These are phyloP conservation scores for Phaffomyces antillensis DNA, from an alignment of 805 yeast species.

Conservation along the genomic window DNA sequence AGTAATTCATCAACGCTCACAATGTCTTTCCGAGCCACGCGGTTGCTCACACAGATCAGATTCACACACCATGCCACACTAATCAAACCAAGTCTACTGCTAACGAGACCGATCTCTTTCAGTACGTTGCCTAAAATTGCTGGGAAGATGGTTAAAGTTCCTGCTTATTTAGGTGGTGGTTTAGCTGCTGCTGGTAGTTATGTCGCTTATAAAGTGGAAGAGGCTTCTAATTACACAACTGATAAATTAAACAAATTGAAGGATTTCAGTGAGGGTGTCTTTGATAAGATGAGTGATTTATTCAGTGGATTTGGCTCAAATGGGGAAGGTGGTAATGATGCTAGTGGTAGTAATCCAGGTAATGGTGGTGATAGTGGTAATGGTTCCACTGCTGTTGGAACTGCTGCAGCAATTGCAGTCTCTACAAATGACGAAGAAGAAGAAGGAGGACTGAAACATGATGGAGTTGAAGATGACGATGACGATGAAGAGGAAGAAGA, in stretches of 20 bases:
- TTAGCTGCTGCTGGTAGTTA: constrained; percentile 93
- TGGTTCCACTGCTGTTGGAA: constrained; percentile 47
- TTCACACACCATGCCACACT: background rate
- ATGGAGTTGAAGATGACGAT: constrained; percentile 35
- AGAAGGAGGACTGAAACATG: constrained; percentile 24
- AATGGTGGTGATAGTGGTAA: constrained; percentile 25
- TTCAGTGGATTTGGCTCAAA: constrained; percentile 19
- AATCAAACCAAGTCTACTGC: background rate
- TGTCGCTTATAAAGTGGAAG: constrained; percentile 85
- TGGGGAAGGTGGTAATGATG: constrained; percentile 21
- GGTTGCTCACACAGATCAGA: constrained; percentile 5
- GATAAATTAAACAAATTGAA: constrained; percentile 57
- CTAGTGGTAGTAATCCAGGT: constrained; percentile 12
- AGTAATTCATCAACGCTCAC: background rate
- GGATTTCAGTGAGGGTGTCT: constrained; percentile 51
- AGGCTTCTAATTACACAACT: constrained; percentile 65
- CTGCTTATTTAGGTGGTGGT: constrained; percentile 84
- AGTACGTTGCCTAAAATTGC: constrained; percentile 44
- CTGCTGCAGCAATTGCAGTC: constrained; percentile 45
- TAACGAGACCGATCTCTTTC: constrained; percentile 15
- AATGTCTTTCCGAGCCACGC: constrained; percentile 4
- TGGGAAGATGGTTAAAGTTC: constrained; percentile 50
- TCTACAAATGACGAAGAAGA: constrained; percentile 38
- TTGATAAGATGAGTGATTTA: constrained; percentile 31
- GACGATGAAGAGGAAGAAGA: constrained; percentile 48